Percentiles rank a stretch among this genome's conserved stretches.
Conservation (phyloP, 805 yeast genomes). For the Cyberlindnera galapagoensis region DNA sequence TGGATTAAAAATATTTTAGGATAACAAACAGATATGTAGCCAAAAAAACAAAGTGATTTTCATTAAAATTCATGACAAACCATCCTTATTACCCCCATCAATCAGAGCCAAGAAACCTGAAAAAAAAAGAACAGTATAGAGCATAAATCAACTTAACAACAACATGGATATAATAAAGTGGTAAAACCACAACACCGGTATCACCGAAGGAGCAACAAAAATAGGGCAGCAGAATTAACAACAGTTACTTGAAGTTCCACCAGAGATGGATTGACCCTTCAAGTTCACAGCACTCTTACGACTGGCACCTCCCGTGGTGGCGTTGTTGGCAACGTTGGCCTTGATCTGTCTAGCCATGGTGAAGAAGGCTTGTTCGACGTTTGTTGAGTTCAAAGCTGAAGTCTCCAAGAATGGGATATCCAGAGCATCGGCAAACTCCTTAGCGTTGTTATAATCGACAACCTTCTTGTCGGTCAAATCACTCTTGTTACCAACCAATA, state of each 20-base stretch:
- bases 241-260: conserved; percentile 18
- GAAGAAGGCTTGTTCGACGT: conserved; percentile 97
- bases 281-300: conserved; percentile 65
- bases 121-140: too few relatives aligned
- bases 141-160: too few relatives aligned
- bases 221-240: conserved; percentile 4
- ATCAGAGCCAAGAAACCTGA: too few relatives aligned
- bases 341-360: conserved; percentile 98
- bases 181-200: too few relatives aligned
- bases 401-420: conserved; percentile 96
- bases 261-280: conserved; percentile 56
- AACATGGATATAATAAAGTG: too few relatives aligned
- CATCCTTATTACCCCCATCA: too few relatives aligned
- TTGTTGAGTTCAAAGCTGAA: conserved; percentile 88
- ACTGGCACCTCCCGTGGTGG: conserved; percentile 29
- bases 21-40: too few relatives aligned
- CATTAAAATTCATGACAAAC: too few relatives aligned
- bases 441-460: conserved; percentile 92
- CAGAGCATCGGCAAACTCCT: conserved; percentile 94
- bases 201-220: too few relatives aligned
- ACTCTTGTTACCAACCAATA: conserved; percentile 94
- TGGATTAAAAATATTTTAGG: too few relatives aligned
- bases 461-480: conserved; percentile 91
- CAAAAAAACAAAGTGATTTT: too few relatives aligned
- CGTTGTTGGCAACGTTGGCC: conserved; percentile 76